Base-by-base conservation (phyloP, 495 filamentous ascomycete species). In the Penicillium riverlandense region DNA sequence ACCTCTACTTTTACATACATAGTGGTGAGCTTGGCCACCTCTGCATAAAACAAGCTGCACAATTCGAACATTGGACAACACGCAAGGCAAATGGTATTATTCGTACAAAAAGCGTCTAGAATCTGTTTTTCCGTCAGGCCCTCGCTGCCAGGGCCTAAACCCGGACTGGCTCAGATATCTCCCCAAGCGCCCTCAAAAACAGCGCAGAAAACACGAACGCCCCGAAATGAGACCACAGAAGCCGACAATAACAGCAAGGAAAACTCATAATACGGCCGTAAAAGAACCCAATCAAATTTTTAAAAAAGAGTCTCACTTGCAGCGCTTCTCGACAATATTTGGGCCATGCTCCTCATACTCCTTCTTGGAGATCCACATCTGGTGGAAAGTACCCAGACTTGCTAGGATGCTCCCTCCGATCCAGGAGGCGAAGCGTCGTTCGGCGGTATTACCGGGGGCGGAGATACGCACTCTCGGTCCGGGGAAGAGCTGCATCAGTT, bases 351-450 rank as follows among this genome's bases (percentile, higher is more conserved):
- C 75, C 6, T 81, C 78, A 45, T 77, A 79, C 45, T 78, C 76
- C 53, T 82, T 80, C 68, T 76, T 77, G 14, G 83, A 88, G 49
- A 99, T 90, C 92, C 92, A 99, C 86, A 97, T 86, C 65, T 96
- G 91, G 71, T 99, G 92, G 65, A 99, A 99, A n/a, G 88, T 95
- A 8, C 94, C 94, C 71, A 99, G 64, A 67, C 90, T 96, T 3
- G 85, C 91, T 54, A 97, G 69, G 52, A 99, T 96, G 70, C 90
- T 96, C 11, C 92, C 92, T 16, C 92, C 92, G 49, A 99, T 85
- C 94, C 94, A 99, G 28, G 84, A 82, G 10, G 86, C 90, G 63
- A 91, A 97, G 44, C 85, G 80, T 40, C 92, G 69, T 77, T 99
- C 92, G 10, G 81, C 80, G 0, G 82, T 84, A 53, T 89, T 80